Evolutionary conservation across 805 yeast species (phyloP), one percentile per base, ranked within the genome.

Genomic region (Candida hungchunana): DNA sequence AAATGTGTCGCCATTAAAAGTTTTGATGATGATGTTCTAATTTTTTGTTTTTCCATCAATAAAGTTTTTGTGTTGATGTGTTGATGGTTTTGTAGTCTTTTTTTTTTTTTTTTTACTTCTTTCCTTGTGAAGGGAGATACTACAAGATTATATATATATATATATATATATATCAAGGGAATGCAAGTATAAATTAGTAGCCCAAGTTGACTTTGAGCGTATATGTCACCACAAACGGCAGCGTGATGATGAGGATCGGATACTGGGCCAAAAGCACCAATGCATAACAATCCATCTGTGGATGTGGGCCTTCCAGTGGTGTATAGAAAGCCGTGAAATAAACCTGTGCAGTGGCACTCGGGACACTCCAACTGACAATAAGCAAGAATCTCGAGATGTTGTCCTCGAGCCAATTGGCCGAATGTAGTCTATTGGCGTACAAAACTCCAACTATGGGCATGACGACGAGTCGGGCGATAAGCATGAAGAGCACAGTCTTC

Each of bases 291-390:
- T 90, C 95, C 80, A 90, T 79, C 58, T 88, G 73, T 6, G 55
- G 40, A 30, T 65, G 69, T 2, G 63, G 61, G 4, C 67, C 69
- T 4, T 63, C 68, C 6, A 82, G 75, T 13, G 90, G 93, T 1
- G 93, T 79, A 58, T 81, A 85, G 52, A 86, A 79, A 3, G 96
- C 90, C 2, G 97, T 89, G 46, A 89, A 71, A 59, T 88, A 90
- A 12, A 90, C 80, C 51, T 87, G 80, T 0, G 93, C 71, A 0
- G 97, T 90, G 0, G 96, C 94, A 34, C 85, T 80, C 0, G 97
- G 97, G 40, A 86, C 72, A 0, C 90, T 81, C 56, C 79, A 83
- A 10, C 80, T 77, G 20, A 89, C 66, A 21, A 82, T 80, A 51
- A 82, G 69, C 5, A 89, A 80, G 50, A 90, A 82, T 28, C 81